Percentiles rank a stretch among this genome's conserved stretches.
Conservation (phyloP, 169 alveolate species). For the Plasmodium coatneyi region DNA sequence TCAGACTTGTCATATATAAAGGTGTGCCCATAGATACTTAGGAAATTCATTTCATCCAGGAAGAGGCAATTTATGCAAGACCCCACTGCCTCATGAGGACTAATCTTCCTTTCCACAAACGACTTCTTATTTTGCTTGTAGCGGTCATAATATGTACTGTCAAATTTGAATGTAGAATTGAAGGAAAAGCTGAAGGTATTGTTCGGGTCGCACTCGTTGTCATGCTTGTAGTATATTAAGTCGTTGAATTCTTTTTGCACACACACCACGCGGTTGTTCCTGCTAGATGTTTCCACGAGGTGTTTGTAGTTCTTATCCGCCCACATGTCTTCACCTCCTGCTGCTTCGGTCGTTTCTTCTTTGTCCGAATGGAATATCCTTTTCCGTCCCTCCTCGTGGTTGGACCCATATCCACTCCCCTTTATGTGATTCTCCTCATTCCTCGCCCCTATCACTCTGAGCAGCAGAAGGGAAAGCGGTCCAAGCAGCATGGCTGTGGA, state of each 20-base stretch:
- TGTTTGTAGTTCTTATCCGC: slow-evolving; percentile 28
- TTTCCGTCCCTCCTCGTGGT: neutral
- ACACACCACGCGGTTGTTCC: slow-evolving; percentile 47
- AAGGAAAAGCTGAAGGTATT: slow-evolving; percentile 73
- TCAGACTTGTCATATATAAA: slow-evolving; percentile 58
- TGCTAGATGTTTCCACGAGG: slow-evolving; percentile 40
- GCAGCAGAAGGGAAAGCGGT: neutral
- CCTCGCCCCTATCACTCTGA: neutral
- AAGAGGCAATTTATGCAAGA: slow-evolving; percentile 67
- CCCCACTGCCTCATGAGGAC: slow-evolving; percentile 56
- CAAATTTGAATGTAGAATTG: slow-evolving; percentile 71
- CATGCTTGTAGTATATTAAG: slow-evolving; percentile 52
- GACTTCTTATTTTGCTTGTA: slow-evolving; percentile 52
- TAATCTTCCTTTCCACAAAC: slow-evolving; percentile 42
- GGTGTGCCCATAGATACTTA: slow-evolving; percentile 71
- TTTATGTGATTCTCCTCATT: neutral
- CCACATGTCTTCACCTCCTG: neutral
- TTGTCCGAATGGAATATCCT: neutral
- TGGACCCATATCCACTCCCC: neutral
- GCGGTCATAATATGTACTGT: slow-evolving; percentile 11
- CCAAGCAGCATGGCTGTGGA: neutral
- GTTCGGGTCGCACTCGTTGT: slow-evolving; percentile 66
- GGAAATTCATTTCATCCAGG: slow-evolving; percentile 67
- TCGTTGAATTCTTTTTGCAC: slow-evolving; percentile 62
- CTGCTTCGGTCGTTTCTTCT: neutral